A percentile compares a stretch with the other conserved stretches of the same genome.
These are phyloP conservation scores for Hypoxylon rubiginosum DNA, from an alignment of 2,329 filamentous ascomycete genomes.

Conservation along the genomic window DNA sequence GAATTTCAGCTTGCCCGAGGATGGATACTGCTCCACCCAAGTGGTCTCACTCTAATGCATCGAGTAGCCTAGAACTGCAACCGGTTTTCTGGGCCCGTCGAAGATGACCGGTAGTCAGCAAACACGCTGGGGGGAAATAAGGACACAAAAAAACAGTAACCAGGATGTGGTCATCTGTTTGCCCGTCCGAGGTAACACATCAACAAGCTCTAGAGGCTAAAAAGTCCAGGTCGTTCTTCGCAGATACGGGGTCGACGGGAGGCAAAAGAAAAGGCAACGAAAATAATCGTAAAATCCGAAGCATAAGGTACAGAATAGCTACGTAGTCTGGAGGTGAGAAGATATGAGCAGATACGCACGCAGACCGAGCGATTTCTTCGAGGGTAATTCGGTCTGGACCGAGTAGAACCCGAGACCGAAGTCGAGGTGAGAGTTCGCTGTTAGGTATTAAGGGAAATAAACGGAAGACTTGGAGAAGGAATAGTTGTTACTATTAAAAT, in stretches of 20 bases:
- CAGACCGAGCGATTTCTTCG: slow-evolving; percentile 27
- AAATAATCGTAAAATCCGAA: slow-evolving; percentile 16
- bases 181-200: slow-evolving; percentile 43
- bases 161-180: slow-evolving; percentile 41
- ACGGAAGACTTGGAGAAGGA: slow-evolving; percentile 15
- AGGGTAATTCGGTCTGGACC: slow-evolving; percentile 21
- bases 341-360: slow-evolving; percentile 19
- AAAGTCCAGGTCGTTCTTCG: slow-evolving; percentile 34
- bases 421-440: slow-evolving; percentile 2
- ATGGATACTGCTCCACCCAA: slow-evolving; percentile 41
- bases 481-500: slow-evolving; percentile 12
- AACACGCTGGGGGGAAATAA: slow-evolving; percentile 37
- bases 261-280: slow-evolving; percentile 6
- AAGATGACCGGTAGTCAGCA: slow-evolving; percentile 38
- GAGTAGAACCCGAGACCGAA: slow-evolving; percentile 22
- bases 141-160: slow-evolving; percentile 39
- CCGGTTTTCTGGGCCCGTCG: slow-evolving; percentile 35
- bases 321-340: slow-evolving; percentile 17
- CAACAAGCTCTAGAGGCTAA: slow-evolving; percentile 29
- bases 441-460: slow-evolving; percentile 10
- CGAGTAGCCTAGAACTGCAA: slow-evolving; percentile 41
- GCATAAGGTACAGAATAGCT: slow-evolving; percentile 19
- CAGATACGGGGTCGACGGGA: slow-evolving; percentile 18
- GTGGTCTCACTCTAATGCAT: slow-evolving; percentile 43
- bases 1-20: slow-evolving; percentile 39